A percentile compares a stretch with the other conserved stretches of the same genome.
Conservation (phyloP, 768 basidiomycete genomes). For the Pleurotus giganteus region DNA sequence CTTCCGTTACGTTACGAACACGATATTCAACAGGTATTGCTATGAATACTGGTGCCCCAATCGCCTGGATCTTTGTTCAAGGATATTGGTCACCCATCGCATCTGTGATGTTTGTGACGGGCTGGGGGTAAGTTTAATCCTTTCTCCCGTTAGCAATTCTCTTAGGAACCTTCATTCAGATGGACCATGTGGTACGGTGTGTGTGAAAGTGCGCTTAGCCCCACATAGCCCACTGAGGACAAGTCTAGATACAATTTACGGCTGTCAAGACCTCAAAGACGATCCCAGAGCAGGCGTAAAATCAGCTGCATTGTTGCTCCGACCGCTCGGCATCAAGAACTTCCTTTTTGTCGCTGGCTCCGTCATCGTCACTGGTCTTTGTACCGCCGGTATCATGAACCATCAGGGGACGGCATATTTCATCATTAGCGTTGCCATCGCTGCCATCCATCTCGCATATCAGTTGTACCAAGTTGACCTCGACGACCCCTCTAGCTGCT, state of each 20-base stretch:
- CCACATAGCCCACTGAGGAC: conserved; percentile 3
- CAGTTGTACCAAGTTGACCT: background rate
- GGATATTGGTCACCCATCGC: too few relatives aligned
- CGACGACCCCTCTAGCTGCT: conserved; percentile 6
- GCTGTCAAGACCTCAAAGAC: conserved; percentile 51
- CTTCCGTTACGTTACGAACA: too few relatives aligned
- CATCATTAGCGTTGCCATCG: conserved; percentile 23
- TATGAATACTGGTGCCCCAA: conserved; percentile 23
- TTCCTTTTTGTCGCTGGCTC: conserved; percentile 41
- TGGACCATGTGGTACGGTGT: background rate
- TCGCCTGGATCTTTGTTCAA: too few relatives aligned
- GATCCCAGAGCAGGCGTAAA: conserved; percentile 52
- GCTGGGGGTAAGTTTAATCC: too few relatives aligned
- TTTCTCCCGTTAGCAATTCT: too few relatives aligned
- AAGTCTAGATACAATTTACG: conserved; percentile 14
- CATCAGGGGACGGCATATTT: conserved; percentile 33
- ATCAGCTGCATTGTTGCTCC: conserved; percentile 55
- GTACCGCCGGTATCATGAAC: conserved; percentile 37
- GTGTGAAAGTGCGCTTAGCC: conserved; percentile 9
- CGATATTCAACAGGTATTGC: conserved; percentile 17
- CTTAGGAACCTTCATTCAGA: conserved; percentile 17
- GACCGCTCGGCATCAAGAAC: conserved; percentile 36
- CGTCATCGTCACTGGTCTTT: conserved; percentile 36
- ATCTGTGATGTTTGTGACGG: too few relatives aligned
- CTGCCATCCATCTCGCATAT: conserved; percentile 8